Evolutionary conservation across 2,329 filamentous ascomycete species (phyloP).

Genomic region (Talaromyces sp.): DNA sequence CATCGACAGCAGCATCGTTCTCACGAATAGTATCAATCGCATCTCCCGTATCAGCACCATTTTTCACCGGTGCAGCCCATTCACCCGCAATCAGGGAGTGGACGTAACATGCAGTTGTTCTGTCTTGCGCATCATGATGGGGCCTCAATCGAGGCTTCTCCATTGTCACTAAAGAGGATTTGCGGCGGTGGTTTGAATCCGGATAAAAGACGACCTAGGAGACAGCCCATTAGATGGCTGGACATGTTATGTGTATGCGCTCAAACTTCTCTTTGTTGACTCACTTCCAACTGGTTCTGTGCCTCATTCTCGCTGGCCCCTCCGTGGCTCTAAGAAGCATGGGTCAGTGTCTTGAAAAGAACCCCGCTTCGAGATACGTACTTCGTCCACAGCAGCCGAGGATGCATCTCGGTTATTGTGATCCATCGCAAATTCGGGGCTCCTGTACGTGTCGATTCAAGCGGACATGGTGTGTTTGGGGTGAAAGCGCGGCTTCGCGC

Average conservation of each 20-base stretch:
- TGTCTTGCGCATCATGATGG: slow-evolving; percentile 37
- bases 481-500: slow-evolving; percentile 2
- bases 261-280: not conserved
- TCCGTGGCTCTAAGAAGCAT: slow-evolving; percentile 30
- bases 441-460: slow-evolving; percentile 8
- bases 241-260: not conserved
- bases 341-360: slow-evolving; percentile 14
- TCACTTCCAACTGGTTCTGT: slow-evolving; percentile 41
- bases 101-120: slow-evolving; percentile 62
- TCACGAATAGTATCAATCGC: slow-evolving; percentile 21
- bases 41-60: slow-evolving; percentile 15
- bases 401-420: slow-evolving; percentile 6
- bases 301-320: slow-evolving; percentile 39
- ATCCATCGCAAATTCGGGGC: slow-evolving; percentile 18
- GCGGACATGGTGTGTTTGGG: slow-evolving; percentile 16
- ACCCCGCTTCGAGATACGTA: slow-evolving; percentile 17
- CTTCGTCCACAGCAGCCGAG: slow-evolving; percentile 16
- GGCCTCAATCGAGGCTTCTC: slow-evolving; percentile 44
- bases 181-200: slow-evolving; percentile 57
- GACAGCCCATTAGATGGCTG: not conserved
- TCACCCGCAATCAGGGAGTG: slow-evolving; percentile 57
- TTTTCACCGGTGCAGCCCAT: slow-evolving; percentile 28
- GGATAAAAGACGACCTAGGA: slow-evolving; percentile 60
- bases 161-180: slow-evolving; percentile 59
- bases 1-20: slow-evolving; percentile 18